A percentile compares a stretch with the other conserved stretches of the same genome.
These are phyloP conservation scores for Salix exigua DNA, from an alignment of 345 rosid genomes.

Conservation along the genomic window DNA sequence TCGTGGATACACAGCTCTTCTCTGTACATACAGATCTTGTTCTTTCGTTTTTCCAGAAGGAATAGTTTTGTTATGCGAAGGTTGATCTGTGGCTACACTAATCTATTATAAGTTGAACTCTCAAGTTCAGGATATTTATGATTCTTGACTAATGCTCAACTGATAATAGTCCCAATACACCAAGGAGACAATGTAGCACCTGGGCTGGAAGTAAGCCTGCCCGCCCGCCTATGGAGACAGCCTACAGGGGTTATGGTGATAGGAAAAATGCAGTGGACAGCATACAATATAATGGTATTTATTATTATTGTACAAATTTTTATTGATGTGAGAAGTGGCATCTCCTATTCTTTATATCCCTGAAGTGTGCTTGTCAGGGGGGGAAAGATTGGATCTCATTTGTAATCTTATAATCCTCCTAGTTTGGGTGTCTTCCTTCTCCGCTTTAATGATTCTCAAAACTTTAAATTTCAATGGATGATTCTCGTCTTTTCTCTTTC, in stretches of 20 bases:
- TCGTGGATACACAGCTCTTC: slow-evolving; percentile 93
- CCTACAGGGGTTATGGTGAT: background rate
- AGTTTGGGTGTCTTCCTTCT: no score
- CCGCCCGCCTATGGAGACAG: background rate
- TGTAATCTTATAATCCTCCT: no score
- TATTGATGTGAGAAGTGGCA: slow-evolving; percentile 1
- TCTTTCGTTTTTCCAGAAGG: slow-evolving; percentile 90
- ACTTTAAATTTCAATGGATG: no score
- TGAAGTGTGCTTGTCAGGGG: no score
- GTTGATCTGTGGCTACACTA: slow-evolving; percentile 5
- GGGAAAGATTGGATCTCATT: no score
- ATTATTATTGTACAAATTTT: slow-evolving; percentile 1
- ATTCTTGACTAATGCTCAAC: background rate
- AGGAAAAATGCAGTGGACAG: background rate
- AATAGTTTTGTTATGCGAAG: slow-evolving; percentile 31
- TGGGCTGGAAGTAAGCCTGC: background rate
- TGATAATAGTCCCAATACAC: background rate
- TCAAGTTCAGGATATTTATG: slow-evolving; percentile 20
- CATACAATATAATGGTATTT: slow-evolving; percentile 1
- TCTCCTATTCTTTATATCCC: no score
- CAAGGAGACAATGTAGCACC: background rate
- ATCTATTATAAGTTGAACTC: slow-evolving; percentile 25
- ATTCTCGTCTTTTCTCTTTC: no score
- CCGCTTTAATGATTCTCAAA: no score
- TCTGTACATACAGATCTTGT: slow-evolving; percentile 92